A percentile compares a stretch with the other conserved stretches of the same genome.
These are phyloP conservation scores for Yarrowia sp. DNA, from an alignment of 805 yeast species.

Conservation along the genomic window DNA sequence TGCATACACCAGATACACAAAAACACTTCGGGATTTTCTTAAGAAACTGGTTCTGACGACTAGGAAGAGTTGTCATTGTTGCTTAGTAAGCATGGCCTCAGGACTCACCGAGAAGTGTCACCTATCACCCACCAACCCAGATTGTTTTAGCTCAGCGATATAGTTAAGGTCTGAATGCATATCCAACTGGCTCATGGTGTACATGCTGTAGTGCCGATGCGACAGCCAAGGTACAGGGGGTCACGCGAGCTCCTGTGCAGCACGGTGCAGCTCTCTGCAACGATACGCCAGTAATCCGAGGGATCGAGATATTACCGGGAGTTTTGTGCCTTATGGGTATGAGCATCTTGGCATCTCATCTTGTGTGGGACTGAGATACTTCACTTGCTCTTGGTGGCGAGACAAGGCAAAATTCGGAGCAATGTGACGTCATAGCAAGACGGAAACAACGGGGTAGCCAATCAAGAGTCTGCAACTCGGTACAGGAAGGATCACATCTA, in stretches of 20 bases:
- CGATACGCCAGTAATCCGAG: neutral
- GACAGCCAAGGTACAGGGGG: neutral
- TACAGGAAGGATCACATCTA: neutral
- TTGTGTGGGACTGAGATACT: neutral
- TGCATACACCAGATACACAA: too few relatives aligned
- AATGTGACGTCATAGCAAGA: neutral
- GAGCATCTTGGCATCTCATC: neutral
- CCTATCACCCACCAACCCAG: too few relatives aligned
- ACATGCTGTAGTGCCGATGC: neutral
- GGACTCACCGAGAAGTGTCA: too few relatives aligned
- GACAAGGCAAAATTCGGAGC: neutral
- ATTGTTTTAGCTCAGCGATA: neutral
- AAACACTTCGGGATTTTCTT: too few relatives aligned
- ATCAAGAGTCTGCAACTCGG: neutral
- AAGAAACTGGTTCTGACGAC: too few relatives aligned
- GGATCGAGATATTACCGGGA: too few relatives aligned
- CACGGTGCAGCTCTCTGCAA: neutral
- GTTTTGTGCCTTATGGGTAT: too few relatives aligned
- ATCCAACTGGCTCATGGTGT: neutral
- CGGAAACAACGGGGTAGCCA: too few relatives aligned
- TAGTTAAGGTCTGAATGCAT: neutral
- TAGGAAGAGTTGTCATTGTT: too few relatives aligned
- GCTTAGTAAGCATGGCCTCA: too few relatives aligned
- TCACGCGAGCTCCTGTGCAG: slow-evolving; percentile 2
- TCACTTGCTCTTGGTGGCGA: neutral